Evolutionary conservation across 2,329 filamentous ascomycete species (phyloP), one percentile per base, ranked within the genome.

Genomic region (Trichoderma arundinaceum): DNA sequence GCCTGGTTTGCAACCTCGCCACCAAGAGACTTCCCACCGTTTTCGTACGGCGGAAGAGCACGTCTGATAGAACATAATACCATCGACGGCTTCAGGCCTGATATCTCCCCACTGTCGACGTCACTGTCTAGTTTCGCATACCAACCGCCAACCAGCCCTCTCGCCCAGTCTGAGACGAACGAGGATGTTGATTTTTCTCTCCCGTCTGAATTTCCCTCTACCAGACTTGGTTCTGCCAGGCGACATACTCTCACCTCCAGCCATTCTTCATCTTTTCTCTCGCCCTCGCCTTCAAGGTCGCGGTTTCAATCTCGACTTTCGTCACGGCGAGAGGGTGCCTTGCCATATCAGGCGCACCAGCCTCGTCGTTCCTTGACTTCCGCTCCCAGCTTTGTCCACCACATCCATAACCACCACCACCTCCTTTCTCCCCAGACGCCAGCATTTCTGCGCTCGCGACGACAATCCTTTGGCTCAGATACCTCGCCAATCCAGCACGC

Each of bases 121-220:
- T 91, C 92, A 1, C 83, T 91, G 13, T 90, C 89, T 1, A 93
- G 88, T 71, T 97, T 97, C 75, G 84, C 91, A 38, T 90, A 96
- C 68, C 90, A 94, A 77, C 87, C 92, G 2, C 94, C 95, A 0
- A 98, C 95, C 2, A 98, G 94, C 72, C 95, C 95, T 13, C 82
- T 99, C 10, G 94, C 96, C 0, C 89, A 97, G 73, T 92, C 93
- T 48, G 88, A 92, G 72, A 96, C 90, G 78, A 95, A 94, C 70
- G 89, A 92, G 7, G 92, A 95, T 70, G 74, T 74, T 17, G 74
- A 92, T 66, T 81, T 90, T 54, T 82, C 86, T 2, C 81, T 85
- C 68, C 81, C 81, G 19, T 76, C 83, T 62, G 81, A 85, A 64
- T 77, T 78, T 41, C 75, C 78, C 43, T 74, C 77, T 13, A 75